Conservation (phyloP, 148 eudicot species). For the Camellia granthamiana region DNA sequence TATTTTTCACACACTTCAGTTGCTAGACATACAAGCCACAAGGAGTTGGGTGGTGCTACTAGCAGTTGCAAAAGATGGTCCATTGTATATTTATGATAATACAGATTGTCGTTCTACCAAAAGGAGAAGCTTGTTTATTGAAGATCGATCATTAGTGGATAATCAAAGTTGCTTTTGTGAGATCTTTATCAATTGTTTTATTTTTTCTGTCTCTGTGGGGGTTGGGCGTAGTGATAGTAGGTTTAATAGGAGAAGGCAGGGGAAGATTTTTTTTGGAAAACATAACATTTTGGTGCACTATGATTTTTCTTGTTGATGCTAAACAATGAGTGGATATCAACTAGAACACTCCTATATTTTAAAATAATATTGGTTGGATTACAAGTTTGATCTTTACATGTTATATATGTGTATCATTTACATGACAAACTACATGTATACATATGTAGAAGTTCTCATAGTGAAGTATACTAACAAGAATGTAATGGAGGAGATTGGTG, state of each 20-base stretch:
- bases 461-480: neutral
- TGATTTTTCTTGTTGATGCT: neutral
- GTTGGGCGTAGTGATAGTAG: constrained; percentile 6
- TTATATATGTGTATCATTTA: no score
- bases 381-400: no score
- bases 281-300: neutral
- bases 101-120: no score
- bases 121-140: neutral
- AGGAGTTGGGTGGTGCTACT: no score
- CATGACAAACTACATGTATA: no score
- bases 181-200: neutral
- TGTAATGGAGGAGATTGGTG: neutral
- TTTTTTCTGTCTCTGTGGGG: neutral
- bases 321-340: constrained; percentile 6
- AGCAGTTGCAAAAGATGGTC: no score
- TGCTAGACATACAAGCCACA: no score
- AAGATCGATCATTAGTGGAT: neutral
- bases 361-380: no score
- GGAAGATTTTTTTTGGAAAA: neutral
- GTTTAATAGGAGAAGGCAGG: neutral
- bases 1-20: no score
- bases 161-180: neutral
- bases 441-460: no score
- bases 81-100: no score
- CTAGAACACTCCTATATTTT: neutral